Conservation (phyloP, 805 yeast genomes). For the Huiozyma naganishii region DNA sequence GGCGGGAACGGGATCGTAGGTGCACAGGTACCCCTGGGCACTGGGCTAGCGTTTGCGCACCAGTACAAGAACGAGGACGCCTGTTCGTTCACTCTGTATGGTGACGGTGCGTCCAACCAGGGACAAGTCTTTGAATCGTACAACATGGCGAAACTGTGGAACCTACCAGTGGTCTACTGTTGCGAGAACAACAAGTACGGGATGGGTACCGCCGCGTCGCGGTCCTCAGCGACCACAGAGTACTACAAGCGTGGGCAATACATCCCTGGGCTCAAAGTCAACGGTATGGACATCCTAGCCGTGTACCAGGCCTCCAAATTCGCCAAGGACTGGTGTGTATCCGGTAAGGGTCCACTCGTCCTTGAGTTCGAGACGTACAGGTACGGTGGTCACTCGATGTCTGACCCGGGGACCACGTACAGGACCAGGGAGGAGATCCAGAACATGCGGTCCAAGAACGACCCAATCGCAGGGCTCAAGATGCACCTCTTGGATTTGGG, state of each 20-base stretch:
- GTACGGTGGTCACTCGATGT: slow-evolving; percentile 99
- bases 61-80: slow-evolving; percentile 75
- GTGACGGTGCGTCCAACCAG: slow-evolving; percentile 99
- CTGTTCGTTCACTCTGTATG: slow-evolving; percentile 83
- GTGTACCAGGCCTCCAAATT: slow-evolving; percentile 91
- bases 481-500: slow-evolving; percentile 69
- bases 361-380: slow-evolving; percentile 97
- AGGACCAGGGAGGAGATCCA: slow-evolving; percentile 99
- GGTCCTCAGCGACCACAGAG: slow-evolving; percentile 94
- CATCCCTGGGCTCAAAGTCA: slow-evolving; percentile 96
- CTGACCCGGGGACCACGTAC: slow-evolving; percentile 99
- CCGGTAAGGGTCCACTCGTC: slow-evolving; percentile 93
- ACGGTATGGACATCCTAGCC: slow-evolving; percentile 97
- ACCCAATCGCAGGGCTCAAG: slow-evolving; percentile 95
- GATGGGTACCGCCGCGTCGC: slow-evolving; percentile 97
- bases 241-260: slow-evolving; percentile 99
- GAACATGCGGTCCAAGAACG: slow-evolving; percentile 97
- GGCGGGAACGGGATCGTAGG: slow-evolving; percentile 99
- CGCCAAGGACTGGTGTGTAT: slow-evolving; percentile 90
- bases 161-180: slow-evolving; percentile 86
- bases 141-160: slow-evolving; percentile 99
- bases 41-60: slow-evolving; percentile 97
- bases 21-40: slow-evolving; percentile 97
- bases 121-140: slow-evolving; percentile 97
- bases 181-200: slow-evolving; percentile 99